A percentile compares a stretch with the other conserved stretches of the same genome.
These are phyloP conservation scores for Coleophoma eucalyptorum DNA, from an alignment of 2,329 filamentous ascomycete species.

Conservation along the genomic window DNA sequence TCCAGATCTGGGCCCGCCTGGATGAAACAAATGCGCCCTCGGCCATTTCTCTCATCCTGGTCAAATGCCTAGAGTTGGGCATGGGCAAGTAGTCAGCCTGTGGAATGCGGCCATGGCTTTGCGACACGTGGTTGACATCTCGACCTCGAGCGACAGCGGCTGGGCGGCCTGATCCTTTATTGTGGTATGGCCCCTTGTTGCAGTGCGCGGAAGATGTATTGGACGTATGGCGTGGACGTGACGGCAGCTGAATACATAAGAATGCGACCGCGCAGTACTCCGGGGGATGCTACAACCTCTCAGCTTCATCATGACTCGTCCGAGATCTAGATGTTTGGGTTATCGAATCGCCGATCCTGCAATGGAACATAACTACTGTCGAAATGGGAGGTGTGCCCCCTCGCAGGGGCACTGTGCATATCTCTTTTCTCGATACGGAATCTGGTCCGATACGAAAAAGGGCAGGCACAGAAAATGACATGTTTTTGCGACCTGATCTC, in stretches of 20 bases:
- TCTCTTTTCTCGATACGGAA: not conserved
- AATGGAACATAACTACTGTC: not conserved
- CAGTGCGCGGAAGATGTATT: too few relatives aligned
- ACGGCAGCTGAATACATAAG: too few relatives aligned
- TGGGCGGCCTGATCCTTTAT: too few relatives aligned
- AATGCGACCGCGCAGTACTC: too few relatives aligned
- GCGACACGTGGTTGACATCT: too few relatives aligned
- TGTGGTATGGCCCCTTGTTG: too few relatives aligned
- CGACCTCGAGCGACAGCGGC: too few relatives aligned
- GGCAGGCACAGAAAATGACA: not conserved
- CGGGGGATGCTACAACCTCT: not conserved
- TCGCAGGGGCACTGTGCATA: not conserved
- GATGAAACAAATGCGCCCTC: not conserved
- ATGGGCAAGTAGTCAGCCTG: too few relatives aligned
- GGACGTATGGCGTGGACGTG: too few relatives aligned
- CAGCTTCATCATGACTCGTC: not conserved
- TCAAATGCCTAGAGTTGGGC: not conserved
- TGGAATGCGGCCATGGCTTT: too few relatives aligned
- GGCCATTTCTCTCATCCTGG: not conserved
- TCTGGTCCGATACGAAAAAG: too few relatives aligned
- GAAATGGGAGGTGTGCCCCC: constrained; percentile 1
- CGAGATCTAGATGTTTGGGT: not conserved
- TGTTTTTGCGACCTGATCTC: not conserved
- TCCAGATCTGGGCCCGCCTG: constrained; percentile 1
- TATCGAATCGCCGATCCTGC: not conserved